Conservation (phyloP, 2,329 filamentous ascomycete species). For the Calonectria honghensis region DNA sequence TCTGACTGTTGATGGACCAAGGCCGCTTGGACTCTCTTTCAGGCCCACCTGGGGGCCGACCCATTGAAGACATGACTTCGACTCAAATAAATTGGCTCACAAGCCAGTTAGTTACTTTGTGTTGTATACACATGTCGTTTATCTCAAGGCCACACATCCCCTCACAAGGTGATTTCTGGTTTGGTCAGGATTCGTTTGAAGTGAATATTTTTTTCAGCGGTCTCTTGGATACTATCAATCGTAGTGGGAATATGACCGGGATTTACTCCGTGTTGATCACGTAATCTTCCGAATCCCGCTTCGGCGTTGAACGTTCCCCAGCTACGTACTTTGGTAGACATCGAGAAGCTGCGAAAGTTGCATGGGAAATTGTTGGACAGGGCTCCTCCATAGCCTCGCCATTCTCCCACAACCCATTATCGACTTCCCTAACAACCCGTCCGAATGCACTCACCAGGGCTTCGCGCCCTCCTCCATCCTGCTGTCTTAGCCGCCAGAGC, state of each 20-base stretch:
- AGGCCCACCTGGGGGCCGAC: not conserved
- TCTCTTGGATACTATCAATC: too few species aligned
- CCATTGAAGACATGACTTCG: not conserved
- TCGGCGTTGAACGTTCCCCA: slow-evolving; percentile 8
- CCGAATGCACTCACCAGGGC: slow-evolving; percentile 58
- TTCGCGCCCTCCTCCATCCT: slow-evolving; percentile 56
- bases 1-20: not conserved
- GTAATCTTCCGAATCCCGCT: slow-evolving; percentile 41
- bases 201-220: not conserved
- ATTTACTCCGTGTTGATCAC: slow-evolving; percentile 40
- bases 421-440: slow-evolving; percentile 44
- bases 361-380: slow-evolving; percentile 46
- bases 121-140: not conserved
- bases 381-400: slow-evolving; percentile 44
- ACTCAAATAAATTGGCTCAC: not conserved
- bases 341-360: slow-evolving; percentile 21
- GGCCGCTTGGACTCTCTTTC: not conserved
- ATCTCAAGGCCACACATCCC: not conserved
- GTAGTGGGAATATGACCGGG: slow-evolving; percentile 18
- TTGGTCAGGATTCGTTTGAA: not conserved
- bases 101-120: not conserved
- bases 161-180: not conserved
- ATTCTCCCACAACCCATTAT: slow-evolving; percentile 31
- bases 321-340: slow-evolving; percentile 32
- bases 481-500: slow-evolving; percentile 53